Percentiles rank a stretch among this genome's conserved stretches.
Conservation (phyloP, 179 eudicot genomes). For the Gypsophila paniculata region DNA sequence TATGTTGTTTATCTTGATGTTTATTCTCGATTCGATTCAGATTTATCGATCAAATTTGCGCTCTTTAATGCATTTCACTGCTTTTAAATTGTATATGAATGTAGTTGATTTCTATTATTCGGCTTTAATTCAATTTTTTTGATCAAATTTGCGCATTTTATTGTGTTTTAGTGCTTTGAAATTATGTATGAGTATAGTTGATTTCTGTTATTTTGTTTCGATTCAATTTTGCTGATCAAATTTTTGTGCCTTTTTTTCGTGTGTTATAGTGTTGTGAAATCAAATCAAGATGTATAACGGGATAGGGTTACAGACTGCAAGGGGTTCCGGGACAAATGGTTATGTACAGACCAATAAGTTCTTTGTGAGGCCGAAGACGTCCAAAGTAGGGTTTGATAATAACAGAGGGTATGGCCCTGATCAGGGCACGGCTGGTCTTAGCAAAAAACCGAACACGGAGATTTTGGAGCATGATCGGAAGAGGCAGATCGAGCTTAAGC, state of each 20-base stretch:
- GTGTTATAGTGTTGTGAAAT: slow-evolving; percentile 20
- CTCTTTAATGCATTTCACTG: too few relatives aligned
- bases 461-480: slow-evolving; percentile 91
- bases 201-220: background rate
- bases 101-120: too few relatives aligned
- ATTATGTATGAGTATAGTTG: too few relatives aligned
- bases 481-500: slow-evolving; percentile 88
- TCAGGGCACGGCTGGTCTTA: slow-evolving; percentile 71
- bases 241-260: background rate
- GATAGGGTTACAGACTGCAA: slow-evolving; percentile 79
- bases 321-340: slow-evolving; percentile 96
- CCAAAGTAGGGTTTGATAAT: slow-evolving; percentile 40
- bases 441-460: slow-evolving; percentile 64
- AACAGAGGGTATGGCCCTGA: slow-evolving; percentile 52
- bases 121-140: background rate
- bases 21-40: background rate
- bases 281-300: slow-evolving; percentile 72
- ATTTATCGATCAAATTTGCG: background rate
- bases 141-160: too few relatives aligned
- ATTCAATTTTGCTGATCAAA: background rate
- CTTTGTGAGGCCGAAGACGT: slow-evolving; percentile 52
- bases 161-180: too few relatives aligned
- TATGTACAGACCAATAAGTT: slow-evolving; percentile 82
- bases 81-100: too few relatives aligned
- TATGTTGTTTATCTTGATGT: background rate